phyloP scores from a whole-genome alignment of 2,329 filamentous ascomycete genomes.

The Cordyceps fumosorosea region DNA sequence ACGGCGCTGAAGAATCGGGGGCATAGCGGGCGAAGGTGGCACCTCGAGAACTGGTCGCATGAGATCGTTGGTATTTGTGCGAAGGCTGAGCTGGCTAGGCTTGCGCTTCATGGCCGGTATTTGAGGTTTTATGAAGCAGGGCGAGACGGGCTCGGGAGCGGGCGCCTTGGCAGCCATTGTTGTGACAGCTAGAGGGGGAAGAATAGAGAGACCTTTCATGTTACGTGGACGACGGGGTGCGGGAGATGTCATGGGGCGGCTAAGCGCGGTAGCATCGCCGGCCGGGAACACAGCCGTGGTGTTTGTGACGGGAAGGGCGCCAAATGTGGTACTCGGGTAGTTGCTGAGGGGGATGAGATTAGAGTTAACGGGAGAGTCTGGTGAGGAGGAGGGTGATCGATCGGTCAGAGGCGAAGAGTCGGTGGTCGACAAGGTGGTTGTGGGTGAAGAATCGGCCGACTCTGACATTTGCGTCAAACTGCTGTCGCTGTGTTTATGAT shows the following conservation, averaged over 20 bases:
- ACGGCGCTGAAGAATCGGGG: constrained; percentile 54
- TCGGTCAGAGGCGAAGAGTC: constrained; percentile 88
- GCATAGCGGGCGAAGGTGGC: constrained; percentile 47
- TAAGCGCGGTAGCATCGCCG: constrained; percentile 32
- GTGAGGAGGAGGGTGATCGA: constrained; percentile 84
- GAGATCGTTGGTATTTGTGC: constrained; percentile 59
- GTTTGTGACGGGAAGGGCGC: constrained; percentile 23
- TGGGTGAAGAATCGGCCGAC: constrained; percentile 90
- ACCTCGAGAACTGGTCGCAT: constrained; percentile 45
- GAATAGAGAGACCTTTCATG: constrained; percentile 77
- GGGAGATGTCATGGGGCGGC: constrained; percentile 60
- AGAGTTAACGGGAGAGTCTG: constrained; percentile 75
- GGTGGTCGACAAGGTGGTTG: constrained; percentile 85
- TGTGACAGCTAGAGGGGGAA: constrained; percentile 48
- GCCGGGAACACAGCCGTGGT: constrained; percentile 36
- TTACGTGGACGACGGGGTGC: constrained; percentile 69
- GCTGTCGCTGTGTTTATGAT: constrained; percentile 68
- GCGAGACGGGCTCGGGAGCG: constrained; percentile 62
- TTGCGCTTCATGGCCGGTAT: constrained; percentile 67
- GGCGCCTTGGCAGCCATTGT: constrained; percentile 40
- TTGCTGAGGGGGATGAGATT: constrained; percentile 65
- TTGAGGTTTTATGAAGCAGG: constrained; percentile 72
- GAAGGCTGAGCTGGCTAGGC: constrained; percentile 71
- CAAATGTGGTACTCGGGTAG: constrained; percentile 57
- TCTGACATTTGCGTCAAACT: constrained; percentile 73